Evolutionary conservation across 2,329 filamentous ascomycete genomes (phyloP), one percentile per base, ranked within the genome.

Genomic region (Cercospora beticola): DNA sequence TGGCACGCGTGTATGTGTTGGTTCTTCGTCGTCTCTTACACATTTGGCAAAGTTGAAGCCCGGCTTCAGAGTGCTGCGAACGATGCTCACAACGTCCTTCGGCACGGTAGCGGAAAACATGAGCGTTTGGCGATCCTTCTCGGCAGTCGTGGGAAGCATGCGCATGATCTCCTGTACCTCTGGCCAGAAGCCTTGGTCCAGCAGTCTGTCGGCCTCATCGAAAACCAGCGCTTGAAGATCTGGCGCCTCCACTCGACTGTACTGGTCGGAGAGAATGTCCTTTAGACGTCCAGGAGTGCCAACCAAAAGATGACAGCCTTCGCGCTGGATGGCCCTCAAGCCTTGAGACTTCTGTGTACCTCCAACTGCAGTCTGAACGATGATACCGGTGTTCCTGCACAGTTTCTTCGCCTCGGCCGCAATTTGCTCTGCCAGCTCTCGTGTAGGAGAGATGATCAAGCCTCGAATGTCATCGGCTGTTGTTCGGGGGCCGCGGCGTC

Each of bases 81-180:
- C 94, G 60, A 98, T 86, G 54, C 86, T 82, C 73, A 97, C 89
- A 56, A 99, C 94, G 71, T 93, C 88, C 68, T 86, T 86, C 57
- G 94, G 93, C 33, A 99, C 91, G 10, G 95, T 99, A 56, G 95
- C 95, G 14, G 94, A 98, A 80, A 97, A 97, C 80, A 99, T 90
- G 75, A 99, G 88, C 6, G 94, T 97, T 80, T 99, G 95, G 61
- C 94, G 89, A 64, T 90, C 85, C 69, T 90, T 87, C 63, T 89
- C 80, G 0, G 79, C 74, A 6, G 86, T 85, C 58, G 86, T 81
- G 3, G 94, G 94, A 9, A 97, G 76, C 40, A 79, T 72, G 12
- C 74, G 74, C 75, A 81, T 81, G 74, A 86, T 84, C 18, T 83
- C 78, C 40, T 82, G 79, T 65, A 86, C 83, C 70, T 84, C 83